These are phyloP conservation scores for Clonostachys sp. DNA, from an alignment of 2,329 filamentous ascomycete genomes.

Conservation along the genomic window DNA sequence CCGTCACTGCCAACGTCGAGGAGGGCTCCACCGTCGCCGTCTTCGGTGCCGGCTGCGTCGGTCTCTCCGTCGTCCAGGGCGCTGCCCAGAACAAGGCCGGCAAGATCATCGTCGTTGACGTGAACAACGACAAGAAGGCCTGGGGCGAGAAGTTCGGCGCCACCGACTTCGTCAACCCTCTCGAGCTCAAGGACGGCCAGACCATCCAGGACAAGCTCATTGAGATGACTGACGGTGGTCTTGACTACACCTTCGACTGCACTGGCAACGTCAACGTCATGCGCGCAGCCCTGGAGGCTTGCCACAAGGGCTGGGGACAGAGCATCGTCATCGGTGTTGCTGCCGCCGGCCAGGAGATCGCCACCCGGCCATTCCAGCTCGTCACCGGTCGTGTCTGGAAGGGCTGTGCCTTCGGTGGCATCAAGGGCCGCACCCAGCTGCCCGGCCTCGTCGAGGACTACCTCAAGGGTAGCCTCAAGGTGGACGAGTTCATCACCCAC, in stretches of 20 bases:
- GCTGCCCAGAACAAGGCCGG: constrained; percentile 77
- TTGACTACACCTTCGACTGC: constrained; percentile 99
- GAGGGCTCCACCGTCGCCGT: constrained; percentile 85
- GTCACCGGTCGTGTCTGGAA: constrained; percentile 98
- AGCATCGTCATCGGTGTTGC: constrained; percentile 97
- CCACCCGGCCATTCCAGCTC: constrained; percentile 94
- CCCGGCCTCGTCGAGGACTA: constrained; percentile 86
- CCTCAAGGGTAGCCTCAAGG: constrained; percentile 84
- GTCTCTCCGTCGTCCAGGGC: constrained; percentile 91
- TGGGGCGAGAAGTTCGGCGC: constrained; percentile 95
- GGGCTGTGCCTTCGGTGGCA: constrained; percentile 94
- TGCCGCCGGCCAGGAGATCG: constrained; percentile 92
- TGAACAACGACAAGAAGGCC: constrained; percentile 86
- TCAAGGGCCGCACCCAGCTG: constrained; percentile 95
- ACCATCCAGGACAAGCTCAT: constrained; percentile 88
- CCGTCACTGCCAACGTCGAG: constrained; percentile 89
- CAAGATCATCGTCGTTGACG: constrained; percentile 68
- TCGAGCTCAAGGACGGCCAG: constrained; percentile 64
- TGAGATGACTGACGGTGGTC: constrained; percentile 96
- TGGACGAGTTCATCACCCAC: constrained; percentile 99
- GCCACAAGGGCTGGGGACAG: constrained; percentile 99
- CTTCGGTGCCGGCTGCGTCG: constrained; percentile 95
- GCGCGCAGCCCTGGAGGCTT: constrained; percentile 92
- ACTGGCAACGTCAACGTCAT: constrained; percentile 96
- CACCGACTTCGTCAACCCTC: constrained; percentile 94